Base-by-base conservation (phyloP, 1,139 yeast genomes). In the Sugiyamaella grinbergsii region DNA sequence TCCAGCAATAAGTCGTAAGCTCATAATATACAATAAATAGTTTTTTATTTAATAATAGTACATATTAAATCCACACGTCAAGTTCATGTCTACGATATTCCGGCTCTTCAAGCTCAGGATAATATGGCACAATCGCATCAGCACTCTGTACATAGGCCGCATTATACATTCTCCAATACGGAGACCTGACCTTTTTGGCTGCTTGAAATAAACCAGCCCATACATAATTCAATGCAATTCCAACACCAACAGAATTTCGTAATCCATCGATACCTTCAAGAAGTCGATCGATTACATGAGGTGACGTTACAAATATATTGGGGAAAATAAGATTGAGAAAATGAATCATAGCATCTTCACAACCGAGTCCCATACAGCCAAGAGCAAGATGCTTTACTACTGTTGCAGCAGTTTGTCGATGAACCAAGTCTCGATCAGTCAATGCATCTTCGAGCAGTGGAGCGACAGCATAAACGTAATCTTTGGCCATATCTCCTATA, bases 201-300 rank as follows among this genome's bases (percentile, higher is more conserved):
- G 98, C 95, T 62, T 94, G 98, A 66, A 90, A 93, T 23, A 94
- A 70, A 0, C 98, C 98, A 0, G 85, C 82, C 87, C 96, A 82
- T 0, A 87, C 62, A 66, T 94, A 93, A 61, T 86, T 83, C 73
- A 85, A 68, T 52, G 85, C 76, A 1, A 81, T 62, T 0, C 96
- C 96, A 8, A 81, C 77, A 0, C 99, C 98, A 16, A 91, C 68
- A 0, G 85, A 84, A 50, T 79, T 73, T 40, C 94, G 74, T 31
- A 90, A 67, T 1, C 91, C 85, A 54, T 87, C 94, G 24, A 93
- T 72, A 52, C 93, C 87, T 52, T 90, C 98, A 47, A 88, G 60
- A 3, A 93, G 82, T 56, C 98, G 79, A 24, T 75, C 78, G 52
- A 91, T 90, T 11, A 91, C 98, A 68, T 94, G 98, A 0, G 98